A percentile compares a stretch with the other conserved stretches of the same genome.
Conservation (phyloP, 495 filamentous ascomycete species). For the Xylaria curta region DNA sequence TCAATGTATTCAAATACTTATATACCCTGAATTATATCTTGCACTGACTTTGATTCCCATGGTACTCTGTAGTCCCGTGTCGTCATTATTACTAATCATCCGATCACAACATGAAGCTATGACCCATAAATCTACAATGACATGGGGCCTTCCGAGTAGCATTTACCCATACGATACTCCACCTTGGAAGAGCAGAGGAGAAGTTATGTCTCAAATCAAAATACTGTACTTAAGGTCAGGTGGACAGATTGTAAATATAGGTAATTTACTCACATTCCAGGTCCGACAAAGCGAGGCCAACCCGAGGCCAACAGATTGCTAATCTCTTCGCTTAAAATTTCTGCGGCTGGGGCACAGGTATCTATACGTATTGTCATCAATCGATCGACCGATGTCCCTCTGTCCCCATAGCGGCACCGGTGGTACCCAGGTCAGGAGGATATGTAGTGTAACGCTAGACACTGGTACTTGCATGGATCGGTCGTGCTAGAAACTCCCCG, state of each 20-base stretch:
- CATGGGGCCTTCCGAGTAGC: background rate
- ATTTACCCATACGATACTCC: background rate
- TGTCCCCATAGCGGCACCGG: conserved; percentile 1
- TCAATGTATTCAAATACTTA: background rate
- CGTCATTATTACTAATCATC: background rate
- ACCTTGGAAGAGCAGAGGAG: background rate
- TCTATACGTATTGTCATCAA: background rate
- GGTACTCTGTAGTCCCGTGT: background rate
- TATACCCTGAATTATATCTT: background rate
- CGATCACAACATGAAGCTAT: background rate
- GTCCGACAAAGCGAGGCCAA: background rate
- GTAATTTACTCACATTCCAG: conserved; percentile 2
- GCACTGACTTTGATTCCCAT: too few relatives aligned
- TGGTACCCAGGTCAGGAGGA: background rate
- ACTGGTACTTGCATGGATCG: background rate
- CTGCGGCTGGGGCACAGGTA: background rate
- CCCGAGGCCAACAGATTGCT: background rate
- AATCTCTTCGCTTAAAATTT: background rate
- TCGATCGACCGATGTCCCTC: conserved; percentile 5
- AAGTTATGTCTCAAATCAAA: background rate
- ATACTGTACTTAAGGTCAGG: background rate
- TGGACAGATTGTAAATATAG: background rate
- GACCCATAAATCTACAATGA: background rate
- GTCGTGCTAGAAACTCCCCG: background rate
- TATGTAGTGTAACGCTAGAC: background rate